Base-by-base conservation (phyloP, 352 stramenopile genomes). In the Pythium guiyangense region DNA sequence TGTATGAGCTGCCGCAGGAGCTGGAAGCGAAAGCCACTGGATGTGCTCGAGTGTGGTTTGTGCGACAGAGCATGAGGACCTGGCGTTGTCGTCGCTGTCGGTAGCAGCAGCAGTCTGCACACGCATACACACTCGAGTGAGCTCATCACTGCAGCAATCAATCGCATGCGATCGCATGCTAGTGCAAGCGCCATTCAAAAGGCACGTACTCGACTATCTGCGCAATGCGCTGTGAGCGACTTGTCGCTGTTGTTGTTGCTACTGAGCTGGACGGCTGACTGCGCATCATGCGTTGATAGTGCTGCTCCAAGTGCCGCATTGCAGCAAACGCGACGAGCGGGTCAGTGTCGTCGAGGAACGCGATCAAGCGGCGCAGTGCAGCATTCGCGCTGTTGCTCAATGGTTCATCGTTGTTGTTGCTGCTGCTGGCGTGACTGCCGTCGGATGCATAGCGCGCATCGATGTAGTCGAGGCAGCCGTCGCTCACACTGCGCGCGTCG, bases 1-100 rank as follows among this genome's bases (percentile, higher is more conserved):
- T 49, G n/a, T 22, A 84, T 48, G 29, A 89, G 60, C 20, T 71
- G 47, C 29, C 75, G 79, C 5, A 89, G 46, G 6, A 86, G 51
- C 47, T 84, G 73, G 31, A 87, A 74, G 8, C 74, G 69, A 50
- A 76, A 81, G 18, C 70, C 69, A 52, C 64, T 70, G 51, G 55
- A 51, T 15, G 50, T n/a, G 54, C 31, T 31, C 22, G 26, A 44
- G 18, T 31, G 27, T 9, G 40, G 14, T 50, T 9, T 3, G 1
- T 10, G 22, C 40, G 20, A 9, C 40, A 11, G 18, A 20, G 18
- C 12, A 37, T 37, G 31, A 37, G 31, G 6, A 37, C 31, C 31
- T 12, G 48, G 34, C 42, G n/a, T n/a, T n/a, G n/a, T n/a, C n/a
- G n/a, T n/a, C n/a, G n/a, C n/a, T n/a, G n/a, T n/a, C n/a, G n/a